A percentile compares a stretch with the other conserved stretches of the same genome.
Evolutionary conservation across 228 moss, liverwort and hornwort species (phyloP).

Genomic region (Sphagnum magellanicum): DNA sequence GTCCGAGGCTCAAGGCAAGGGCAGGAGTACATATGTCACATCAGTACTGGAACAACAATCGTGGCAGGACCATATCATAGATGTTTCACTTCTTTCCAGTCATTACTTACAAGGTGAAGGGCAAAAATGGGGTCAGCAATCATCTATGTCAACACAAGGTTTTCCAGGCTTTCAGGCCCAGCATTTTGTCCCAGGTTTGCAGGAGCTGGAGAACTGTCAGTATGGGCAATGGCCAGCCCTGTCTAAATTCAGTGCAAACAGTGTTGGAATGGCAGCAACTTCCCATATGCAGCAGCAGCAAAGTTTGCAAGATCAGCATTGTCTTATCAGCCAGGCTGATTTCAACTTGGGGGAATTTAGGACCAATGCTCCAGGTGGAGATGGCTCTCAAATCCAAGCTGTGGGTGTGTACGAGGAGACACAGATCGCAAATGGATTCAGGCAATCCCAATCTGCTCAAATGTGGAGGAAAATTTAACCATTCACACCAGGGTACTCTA

Average conservation of each 20-base stretch:
- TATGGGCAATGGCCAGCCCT: conserved; percentile 1
- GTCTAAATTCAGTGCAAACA: neutral
- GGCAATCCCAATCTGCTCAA: neutral
- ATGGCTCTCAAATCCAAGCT: neutral
- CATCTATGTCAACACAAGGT: neutral
- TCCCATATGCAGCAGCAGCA: neutral
- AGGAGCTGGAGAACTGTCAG: neutral
- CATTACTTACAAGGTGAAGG: neutral
- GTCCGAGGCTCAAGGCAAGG: neutral
- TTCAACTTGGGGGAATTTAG: neutral
- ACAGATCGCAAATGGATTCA: neutral
- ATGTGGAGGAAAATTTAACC: too few species aligned
- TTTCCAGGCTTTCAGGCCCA: conserved; percentile 1
- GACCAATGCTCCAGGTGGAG: neutral
- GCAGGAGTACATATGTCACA: neutral
- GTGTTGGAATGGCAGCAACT: neutral
- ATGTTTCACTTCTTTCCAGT: neutral
- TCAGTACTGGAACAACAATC: neutral
- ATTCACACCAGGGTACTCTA: too few species aligned
- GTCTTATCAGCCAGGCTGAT: neutral
- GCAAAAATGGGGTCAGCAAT: neutral
- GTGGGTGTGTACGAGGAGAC: neutral
- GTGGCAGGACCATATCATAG: neutral
- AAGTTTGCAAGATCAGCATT: neutral
- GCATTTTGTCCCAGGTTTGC: neutral